Conservation (phyloP, 106 monocot species). For the Allium sativum region DNA sequence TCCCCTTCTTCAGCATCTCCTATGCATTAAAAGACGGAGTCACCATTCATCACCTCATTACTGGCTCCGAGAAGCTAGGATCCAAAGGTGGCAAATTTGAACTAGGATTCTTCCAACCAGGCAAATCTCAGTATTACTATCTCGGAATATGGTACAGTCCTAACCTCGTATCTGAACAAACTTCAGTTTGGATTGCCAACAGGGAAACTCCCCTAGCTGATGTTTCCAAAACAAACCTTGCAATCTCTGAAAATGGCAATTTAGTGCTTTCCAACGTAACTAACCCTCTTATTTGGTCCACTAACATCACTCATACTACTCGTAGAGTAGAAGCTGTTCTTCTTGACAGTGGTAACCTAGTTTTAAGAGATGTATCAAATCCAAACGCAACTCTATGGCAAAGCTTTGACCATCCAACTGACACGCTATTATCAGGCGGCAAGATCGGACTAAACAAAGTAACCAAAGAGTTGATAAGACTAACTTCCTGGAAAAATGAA, state of each 20-base stretch:
- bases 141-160: constrained; percentile 37
- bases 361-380: constrained; percentile 10
- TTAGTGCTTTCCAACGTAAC: constrained; percentile 14
- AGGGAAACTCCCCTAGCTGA: constrained; percentile 11
- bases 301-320: constrained; percentile 1
- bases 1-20: neutral
- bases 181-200: constrained; percentile 20
- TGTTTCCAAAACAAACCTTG: constrained; percentile 8
- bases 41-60: constrained; percentile 8
- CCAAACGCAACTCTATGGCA: too few species aligned
- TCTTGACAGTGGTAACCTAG: constrained; percentile 28
- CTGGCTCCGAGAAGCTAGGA: constrained; percentile 13
- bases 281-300: constrained; percentile 26
- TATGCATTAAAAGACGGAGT: constrained; percentile 8
- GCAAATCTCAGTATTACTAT: constrained; percentile 8
- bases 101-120: constrained; percentile 33
- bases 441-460: constrained; percentile 28
- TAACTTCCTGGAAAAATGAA: constrained; percentile 24
- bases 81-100: constrained; percentile 28
- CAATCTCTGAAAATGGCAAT: constrained; percentile 21
- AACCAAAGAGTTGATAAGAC: constrained; percentile 8
- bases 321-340: constrained; percentile 7
- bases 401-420: constrained; percentile 17
- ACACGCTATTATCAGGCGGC: constrained; percentile 27
- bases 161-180: constrained; percentile 13